Evolutionary conservation across 768 basidiomycete genomes (phyloP), one percentile per base, ranked within the genome.

Genomic region (Melanogaster broomeanus): DNA sequence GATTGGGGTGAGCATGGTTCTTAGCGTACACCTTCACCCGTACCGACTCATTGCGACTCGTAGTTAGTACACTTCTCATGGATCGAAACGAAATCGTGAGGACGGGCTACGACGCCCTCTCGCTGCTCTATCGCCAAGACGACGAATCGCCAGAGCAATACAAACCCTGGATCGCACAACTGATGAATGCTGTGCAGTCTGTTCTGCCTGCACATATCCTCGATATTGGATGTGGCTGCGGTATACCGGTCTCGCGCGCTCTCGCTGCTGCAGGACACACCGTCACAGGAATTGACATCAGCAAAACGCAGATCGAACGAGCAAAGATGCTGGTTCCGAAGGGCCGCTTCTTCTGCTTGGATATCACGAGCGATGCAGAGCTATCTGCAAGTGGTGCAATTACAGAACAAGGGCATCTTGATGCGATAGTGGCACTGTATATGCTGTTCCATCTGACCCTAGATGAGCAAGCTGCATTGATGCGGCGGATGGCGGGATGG

Each of bases 201-300:
- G 3, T 16, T 10, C 34, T 52, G 21, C 57, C 57, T n/a, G 57
- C 63, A 16, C 45, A 50, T 18, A 51, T 69, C 27, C 41, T 69
- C 33, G 68, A 67, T 39, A 57, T 69, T 18, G 68, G 68, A 35
- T 69, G 68, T 41, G 68, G 66, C 7, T 63, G 66, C 3, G 68
- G 66, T 19, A 57, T 66, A 18, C 64, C 64, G 0, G 53, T 48
- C 30, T 65, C 67, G 3, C 64, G 63, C 40, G 25, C 51, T 1
- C 60, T 67, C 19, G 41, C 58, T 41, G 42, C 53, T 21, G 51
- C 60, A 15, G 65, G 63, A 9, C 43, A 62, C 39, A 49, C 53
- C 13, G 61, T 69, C 22, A 63, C 61, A 3, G 66, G 66, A 2
- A 64, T 67, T 21, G 66, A 68, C 45, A 67, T 70, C 40, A 67